phyloP scores from a whole-genome alignment of 2,329 filamentous ascomycete species.

The Colletotrichum neosansevieriae region DNA sequence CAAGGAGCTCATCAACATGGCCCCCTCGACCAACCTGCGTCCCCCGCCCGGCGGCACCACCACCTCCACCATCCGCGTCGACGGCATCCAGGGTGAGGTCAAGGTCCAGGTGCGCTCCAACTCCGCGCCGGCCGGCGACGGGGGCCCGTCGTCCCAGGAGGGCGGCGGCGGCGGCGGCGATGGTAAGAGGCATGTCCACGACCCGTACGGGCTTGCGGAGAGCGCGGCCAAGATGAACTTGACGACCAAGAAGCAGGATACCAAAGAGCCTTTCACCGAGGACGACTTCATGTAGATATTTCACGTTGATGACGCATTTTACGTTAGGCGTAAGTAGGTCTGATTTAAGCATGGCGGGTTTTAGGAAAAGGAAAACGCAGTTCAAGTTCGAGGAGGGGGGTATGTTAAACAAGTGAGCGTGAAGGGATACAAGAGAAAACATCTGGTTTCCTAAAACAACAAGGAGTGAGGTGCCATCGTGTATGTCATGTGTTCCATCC shows the following conservation, averaged over 20 bases:
- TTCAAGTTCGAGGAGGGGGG: not conserved
- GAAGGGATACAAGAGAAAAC: not conserved
- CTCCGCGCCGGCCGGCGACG: slow-evolving; percentile 32
- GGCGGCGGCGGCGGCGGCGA: slow-evolving; percentile 28
- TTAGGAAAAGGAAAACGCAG: not conserved
- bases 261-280: slow-evolving; percentile 51
- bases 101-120: slow-evolving; percentile 62
- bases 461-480: slow-evolving; percentile 10
- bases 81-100: slow-evolving; percentile 68
- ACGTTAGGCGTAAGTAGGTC: not conserved
- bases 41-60: slow-evolving; percentile 51
- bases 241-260: slow-evolving; percentile 41
- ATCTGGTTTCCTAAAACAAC: not conserved
- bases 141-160: slow-evolving; percentile 24
- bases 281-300: slow-evolving; percentile 58
- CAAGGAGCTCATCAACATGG: slow-evolving; percentile 68
- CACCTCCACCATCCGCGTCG: slow-evolving; percentile 62
- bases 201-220: slow-evolving; percentile 56
- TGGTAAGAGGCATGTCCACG: slow-evolving; percentile 40
- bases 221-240: slow-evolving; percentile 58
- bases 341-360: not conserved
- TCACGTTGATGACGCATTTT: not conserved
- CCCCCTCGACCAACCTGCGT: slow-evolving; percentile 53
- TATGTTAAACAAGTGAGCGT: slow-evolving; percentile 1
- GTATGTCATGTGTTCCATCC: slow-evolving; percentile 32